Percentiles rank a stretch among this genome's conserved stretches.
Evolutionary conservation across 2,329 filamentous ascomycete species (phyloP).

Genomic region (Fusarium anguioides): DNA sequence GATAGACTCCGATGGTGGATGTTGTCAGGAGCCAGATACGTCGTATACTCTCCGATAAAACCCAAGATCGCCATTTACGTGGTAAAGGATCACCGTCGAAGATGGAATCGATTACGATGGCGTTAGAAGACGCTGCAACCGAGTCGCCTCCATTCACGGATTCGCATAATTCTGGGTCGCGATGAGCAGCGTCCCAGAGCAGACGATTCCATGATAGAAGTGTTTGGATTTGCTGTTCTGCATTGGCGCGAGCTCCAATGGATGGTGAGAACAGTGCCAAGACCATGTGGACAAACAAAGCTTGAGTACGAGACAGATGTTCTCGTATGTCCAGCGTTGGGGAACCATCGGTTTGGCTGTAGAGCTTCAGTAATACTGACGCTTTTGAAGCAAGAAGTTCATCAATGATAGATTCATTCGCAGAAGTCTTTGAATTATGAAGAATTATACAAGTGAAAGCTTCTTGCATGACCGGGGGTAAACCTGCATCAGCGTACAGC

Average conservation of each 20-base stretch:
- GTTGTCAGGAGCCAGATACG: slow-evolving; percentile 14
- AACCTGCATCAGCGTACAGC: slow-evolving; percentile 4
- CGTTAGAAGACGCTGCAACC: not conserved
- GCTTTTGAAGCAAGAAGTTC: not conserved
- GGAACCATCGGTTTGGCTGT: fast-evolving
- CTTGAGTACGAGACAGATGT: slow-evolving; percentile 5
- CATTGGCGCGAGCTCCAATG: not conserved
- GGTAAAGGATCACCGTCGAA: not conserved
- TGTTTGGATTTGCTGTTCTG: not conserved
- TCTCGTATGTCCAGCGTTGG: not conserved
- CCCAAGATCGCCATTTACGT: slow-evolving; percentile 9
- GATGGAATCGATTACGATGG: not conserved
- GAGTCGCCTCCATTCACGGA: not conserved
- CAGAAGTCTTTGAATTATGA: not conserved
- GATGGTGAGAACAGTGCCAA: not conserved
- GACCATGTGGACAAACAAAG: not conserved
- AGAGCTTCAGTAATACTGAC: not conserved
- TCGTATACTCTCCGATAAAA: slow-evolving; percentile 12
- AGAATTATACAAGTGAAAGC: slow-evolving; percentile 2
- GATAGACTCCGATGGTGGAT: slow-evolving; percentile 6
- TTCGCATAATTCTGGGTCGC: not conserved
- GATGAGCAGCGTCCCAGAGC: slow-evolving; percentile 12
- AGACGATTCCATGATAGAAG: slow-evolving; percentile 1
- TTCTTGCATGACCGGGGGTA: not conserved
- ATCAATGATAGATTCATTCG: not conserved